Percentiles rank a stretch among this genome's conserved stretches.
These are phyloP conservation scores for Curvularia verruculosa DNA, from an alignment of 2,329 filamentous ascomycete genomes.

Conservation along the genomic window DNA sequence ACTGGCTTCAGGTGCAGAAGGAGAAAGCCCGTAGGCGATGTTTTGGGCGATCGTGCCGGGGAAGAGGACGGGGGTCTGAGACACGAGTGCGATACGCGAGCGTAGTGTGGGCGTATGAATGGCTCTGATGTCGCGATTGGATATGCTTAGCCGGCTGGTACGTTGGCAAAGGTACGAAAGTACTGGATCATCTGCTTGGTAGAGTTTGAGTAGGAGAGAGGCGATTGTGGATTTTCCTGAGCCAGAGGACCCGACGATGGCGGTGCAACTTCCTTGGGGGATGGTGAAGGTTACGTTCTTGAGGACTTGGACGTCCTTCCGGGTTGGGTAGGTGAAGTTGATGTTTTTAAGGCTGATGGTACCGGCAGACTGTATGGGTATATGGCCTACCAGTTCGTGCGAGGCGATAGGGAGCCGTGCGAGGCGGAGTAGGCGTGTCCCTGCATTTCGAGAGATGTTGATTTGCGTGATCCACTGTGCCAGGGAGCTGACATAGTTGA, in stretches of 20 bases:
- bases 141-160: slow-evolving; percentile 61
- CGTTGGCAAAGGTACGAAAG: slow-evolving; percentile 1
- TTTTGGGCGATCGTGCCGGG: slow-evolving; percentile 78
- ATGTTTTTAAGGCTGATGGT: slow-evolving; percentile 67
- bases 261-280: slow-evolving; percentile 67
- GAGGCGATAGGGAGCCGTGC: slow-evolving; percentile 64
- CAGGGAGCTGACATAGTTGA: slow-evolving; percentile 73
- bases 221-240: slow-evolving; percentile 90
- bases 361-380: slow-evolving; percentile 52
- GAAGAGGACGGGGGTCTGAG: slow-evolving; percentile 77
- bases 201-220: slow-evolving; percentile 75
- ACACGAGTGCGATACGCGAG: slow-evolving; percentile 68
- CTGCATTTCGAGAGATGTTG: slow-evolving; percentile 73
- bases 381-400: slow-evolving; percentile 63
- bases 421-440: slow-evolving; percentile 73
- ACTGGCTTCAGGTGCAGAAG: slow-evolving; percentile 59
- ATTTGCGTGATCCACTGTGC: slow-evolving; percentile 81
- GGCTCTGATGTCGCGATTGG: slow-evolving; percentile 60
- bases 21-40: slow-evolving; percentile 76
- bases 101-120: slow-evolving; percentile 68
- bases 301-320: slow-evolving; percentile 62
- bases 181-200: slow-evolving; percentile 50
- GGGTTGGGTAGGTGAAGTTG: slow-evolving; percentile 73
- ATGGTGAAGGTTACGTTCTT: slow-evolving; percentile 70
- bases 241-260: slow-evolving; percentile 82